phyloP scores from a whole-genome alignment of 352 stramenopile species.

The Phytophthora litchii region DNA sequence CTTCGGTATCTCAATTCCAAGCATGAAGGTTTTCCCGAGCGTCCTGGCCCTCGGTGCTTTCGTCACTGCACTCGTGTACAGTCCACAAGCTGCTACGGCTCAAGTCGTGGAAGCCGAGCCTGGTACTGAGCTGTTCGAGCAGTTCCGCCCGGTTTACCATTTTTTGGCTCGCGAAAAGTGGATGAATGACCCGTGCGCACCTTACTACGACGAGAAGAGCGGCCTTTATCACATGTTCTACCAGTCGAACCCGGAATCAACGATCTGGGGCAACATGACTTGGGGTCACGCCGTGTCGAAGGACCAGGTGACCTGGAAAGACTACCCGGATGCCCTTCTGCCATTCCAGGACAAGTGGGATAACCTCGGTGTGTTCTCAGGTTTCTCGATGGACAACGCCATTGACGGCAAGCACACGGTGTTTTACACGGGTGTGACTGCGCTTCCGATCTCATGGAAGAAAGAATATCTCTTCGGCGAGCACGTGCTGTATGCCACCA shows the following conservation, averaged over 20 bases:
- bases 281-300: slow-evolving; percentile 78
- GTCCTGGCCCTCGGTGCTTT: slow-evolving; percentile 22
- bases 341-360: slow-evolving; percentile 70
- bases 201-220: slow-evolving; percentile 69
- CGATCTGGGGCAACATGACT: slow-evolving; percentile 73
- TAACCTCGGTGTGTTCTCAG: slow-evolving; percentile 75
- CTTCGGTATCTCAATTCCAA: slow-evolving; percentile 6
- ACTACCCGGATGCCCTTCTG: slow-evolving; percentile 65
- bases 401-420: slow-evolving; percentile 70
- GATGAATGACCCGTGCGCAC: slow-evolving; percentile 86
- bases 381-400: slow-evolving; percentile 61
- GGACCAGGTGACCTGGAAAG: slow-evolving; percentile 74
- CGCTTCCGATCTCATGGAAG: slow-evolving; percentile 55
- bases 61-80: slow-evolving; percentile 18
- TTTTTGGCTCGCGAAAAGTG: slow-evolving; percentile 70
- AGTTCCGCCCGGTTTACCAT: slow-evolving; percentile 67
- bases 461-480: slow-evolving; percentile 66
- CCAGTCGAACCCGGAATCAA: slow-evolving; percentile 68
- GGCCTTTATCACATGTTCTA: slow-evolving; percentile 84
- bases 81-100: slow-evolving; percentile 11
- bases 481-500: slow-evolving; percentile 72
- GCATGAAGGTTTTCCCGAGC: slow-evolving; percentile 30
- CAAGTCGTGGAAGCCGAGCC: slow-evolving; percentile 12
- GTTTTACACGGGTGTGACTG: slow-evolving; percentile 68
- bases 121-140: slow-evolving; percentile 40